Evolutionary conservation across 768 basidiomycete genomes (phyloP).

Genomic region (Tylopilus sp.): DNA sequence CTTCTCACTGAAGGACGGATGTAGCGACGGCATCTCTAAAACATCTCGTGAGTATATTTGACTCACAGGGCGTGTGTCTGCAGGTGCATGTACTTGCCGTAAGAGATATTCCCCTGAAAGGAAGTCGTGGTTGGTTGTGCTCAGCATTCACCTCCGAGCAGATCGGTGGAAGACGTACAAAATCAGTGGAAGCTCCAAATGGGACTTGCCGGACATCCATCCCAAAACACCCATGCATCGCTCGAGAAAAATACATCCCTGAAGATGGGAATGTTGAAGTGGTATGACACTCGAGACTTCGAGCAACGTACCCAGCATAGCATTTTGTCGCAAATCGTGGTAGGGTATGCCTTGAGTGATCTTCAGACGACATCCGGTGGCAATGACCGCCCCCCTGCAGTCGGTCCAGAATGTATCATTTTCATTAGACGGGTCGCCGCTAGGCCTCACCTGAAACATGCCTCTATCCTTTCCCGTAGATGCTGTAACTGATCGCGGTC

Average conservation of each 20-base stretch:
- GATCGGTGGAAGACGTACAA: constrained; percentile 45
- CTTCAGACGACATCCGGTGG: constrained; percentile 55
- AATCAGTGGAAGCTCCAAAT: constrained; percentile 69
- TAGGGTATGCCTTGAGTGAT: constrained; percentile 42
- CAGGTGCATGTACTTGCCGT: constrained; percentile 43
- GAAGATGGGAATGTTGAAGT: constrained; percentile 3
- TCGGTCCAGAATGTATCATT: constrained; percentile 8
- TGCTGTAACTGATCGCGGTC: constrained; percentile 51
- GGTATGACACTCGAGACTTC: neutral
- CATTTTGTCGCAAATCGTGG: constrained; percentile 59
- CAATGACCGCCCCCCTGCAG: constrained; percentile 60
- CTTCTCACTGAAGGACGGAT: constrained; percentile 60
- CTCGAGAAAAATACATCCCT: constrained; percentile 55
- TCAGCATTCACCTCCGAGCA: neutral
- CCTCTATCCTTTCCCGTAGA: constrained; percentile 56
- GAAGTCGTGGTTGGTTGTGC: constrained; percentile 13
- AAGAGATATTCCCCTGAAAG: constrained; percentile 69
- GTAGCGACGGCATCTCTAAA: constrained; percentile 58
- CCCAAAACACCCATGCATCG: constrained; percentile 44
- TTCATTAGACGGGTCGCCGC: neutral
- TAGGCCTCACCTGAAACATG: constrained; percentile 67
- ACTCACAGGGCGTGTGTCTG: constrained; percentile 2
- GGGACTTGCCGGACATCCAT: constrained; percentile 34
- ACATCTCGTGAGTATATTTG: constrained; percentile 15
- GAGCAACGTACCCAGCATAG: constrained; percentile 43